phyloP scores from a whole-genome alignment of 2,329 filamentous ascomycete species.

The Aspergillus glaucus region DNA sequence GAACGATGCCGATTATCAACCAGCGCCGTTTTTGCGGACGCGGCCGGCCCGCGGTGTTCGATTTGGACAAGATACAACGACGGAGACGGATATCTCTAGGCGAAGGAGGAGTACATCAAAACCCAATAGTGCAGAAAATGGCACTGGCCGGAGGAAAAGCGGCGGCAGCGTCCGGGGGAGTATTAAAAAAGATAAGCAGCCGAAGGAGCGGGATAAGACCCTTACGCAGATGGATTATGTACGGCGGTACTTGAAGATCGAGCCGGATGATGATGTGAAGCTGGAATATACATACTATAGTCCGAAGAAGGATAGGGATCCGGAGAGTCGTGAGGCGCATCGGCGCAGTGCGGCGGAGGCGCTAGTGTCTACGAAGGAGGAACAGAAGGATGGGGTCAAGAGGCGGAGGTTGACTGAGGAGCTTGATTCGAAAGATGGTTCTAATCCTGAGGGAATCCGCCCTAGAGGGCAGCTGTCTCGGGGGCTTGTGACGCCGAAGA shows the following conservation, averaged over 20 bases:
- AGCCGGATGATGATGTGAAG: constrained; percentile 29
- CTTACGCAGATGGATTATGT: constrained; percentile 41
- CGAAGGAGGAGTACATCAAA: constrained; percentile 10
- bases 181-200: constrained; percentile 18
- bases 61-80: constrained; percentile 4
- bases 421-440: constrained; percentile 3
- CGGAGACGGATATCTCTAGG: constrained; percentile 9
- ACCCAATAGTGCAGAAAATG: constrained; percentile 3
- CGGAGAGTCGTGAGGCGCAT: not conserved
- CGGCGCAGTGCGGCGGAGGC: not conserved
- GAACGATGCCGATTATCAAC: constrained; percentile 17
- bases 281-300: constrained; percentile 26
- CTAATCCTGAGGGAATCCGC: not conserved
- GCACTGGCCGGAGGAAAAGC: constrained; percentile 16
- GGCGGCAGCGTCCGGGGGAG: constrained; percentile 13
- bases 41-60: constrained; percentile 6
- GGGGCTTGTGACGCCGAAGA: constrained; percentile 28
- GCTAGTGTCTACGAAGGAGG: not conserved
- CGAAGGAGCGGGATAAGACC: constrained; percentile 28
- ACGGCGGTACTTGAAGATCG: constrained; percentile 27
- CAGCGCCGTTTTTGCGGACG: constrained; percentile 6
- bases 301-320: constrained; percentile 9
- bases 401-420: constrained; percentile 15
- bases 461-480: not conserved
- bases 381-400: constrained; percentile 10